phyloP scores from a whole-genome alignment of 805 yeast species.

The Metschnikowia cerradonensis region DNA sequence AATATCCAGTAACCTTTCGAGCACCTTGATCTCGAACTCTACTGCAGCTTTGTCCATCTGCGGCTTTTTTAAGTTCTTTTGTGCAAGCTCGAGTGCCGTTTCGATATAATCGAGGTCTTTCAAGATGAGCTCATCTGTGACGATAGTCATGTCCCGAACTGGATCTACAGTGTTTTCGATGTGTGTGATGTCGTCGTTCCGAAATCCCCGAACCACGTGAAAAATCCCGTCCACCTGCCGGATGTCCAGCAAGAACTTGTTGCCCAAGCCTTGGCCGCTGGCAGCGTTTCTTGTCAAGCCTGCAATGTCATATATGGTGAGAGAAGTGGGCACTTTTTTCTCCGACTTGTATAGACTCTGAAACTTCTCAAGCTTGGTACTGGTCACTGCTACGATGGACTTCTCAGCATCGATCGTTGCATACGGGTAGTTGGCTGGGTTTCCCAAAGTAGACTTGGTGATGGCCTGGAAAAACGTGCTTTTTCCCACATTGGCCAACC shows the following conservation, averaged over 20 bases:
- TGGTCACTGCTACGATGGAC: constrained; percentile 92
- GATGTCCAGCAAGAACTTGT: constrained; percentile 93
- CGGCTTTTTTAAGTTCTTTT: constrained; percentile 28
- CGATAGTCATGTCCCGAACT: constrained; percentile 19
- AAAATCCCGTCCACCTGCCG: constrained; percentile 97
- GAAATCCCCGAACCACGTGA: constrained; percentile 90
- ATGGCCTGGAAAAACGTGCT: constrained; percentile 97
- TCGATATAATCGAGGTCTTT: constrained; percentile 64
- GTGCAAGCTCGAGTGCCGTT: constrained; percentile 33
- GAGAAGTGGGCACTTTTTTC: constrained; percentile 83
- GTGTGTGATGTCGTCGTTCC: constrained; percentile 20
- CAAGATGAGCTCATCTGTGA: constrained; percentile 56
- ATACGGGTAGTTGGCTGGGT: constrained; percentile 96
- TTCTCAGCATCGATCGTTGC: constrained; percentile 99
- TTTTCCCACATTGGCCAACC: constrained; percentile 93
- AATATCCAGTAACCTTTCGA: constrained; percentile 30
- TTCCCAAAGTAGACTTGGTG: constrained; percentile 88
- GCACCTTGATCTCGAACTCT: constrained; percentile 25
- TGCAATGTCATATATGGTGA: constrained; percentile 95
- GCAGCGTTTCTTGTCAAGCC: constrained; percentile 97
- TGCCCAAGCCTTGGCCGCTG: constrained; percentile 96
- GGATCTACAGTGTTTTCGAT: constrained; percentile 19
- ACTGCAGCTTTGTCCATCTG: constrained; percentile 22
- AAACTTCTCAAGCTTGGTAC: constrained; percentile 78
- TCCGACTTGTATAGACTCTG: constrained; percentile 75